A percentile compares a stretch with the other conserved stretches of the same genome.
These are phyloP conservation scores for Lactarius deliciosus DNA, from an alignment of 768 basidiomycete species.

Conservation along the genomic window DNA sequence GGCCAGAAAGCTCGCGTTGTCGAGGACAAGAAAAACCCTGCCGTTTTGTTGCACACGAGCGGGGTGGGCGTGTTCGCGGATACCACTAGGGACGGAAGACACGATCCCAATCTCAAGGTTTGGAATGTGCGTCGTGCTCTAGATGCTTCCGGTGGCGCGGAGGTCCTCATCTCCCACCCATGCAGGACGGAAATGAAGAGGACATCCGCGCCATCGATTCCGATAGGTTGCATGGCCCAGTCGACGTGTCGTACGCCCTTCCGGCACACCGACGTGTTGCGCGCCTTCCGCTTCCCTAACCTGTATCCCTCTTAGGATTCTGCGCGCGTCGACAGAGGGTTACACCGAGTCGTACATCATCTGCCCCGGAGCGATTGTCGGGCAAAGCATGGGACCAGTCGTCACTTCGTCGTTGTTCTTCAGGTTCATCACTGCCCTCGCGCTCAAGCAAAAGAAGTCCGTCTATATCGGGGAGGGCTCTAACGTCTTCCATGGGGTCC, in stretches of 20 bases:
- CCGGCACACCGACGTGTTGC: background rate
- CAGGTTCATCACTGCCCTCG: background rate
- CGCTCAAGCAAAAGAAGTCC: background rate
- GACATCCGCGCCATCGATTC: conserved; percentile 21
- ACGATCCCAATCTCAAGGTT: conserved; percentile 2
- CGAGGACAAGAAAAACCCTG: conserved; percentile 3
- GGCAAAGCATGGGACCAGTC: background rate
- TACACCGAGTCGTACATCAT: conserved; percentile 17
- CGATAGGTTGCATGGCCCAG: conserved; percentile 21
- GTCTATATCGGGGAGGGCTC: background rate
- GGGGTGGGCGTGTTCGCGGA: conserved; percentile 18
- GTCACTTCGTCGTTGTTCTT: conserved; percentile 1
- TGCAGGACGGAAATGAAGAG: conserved; percentile 15
- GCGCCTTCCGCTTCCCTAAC: background rate
- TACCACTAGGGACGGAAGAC: conserved; percentile 8
- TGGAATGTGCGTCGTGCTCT: conserved; percentile 16
- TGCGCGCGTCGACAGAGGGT: background rate
- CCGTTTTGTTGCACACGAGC: conserved; percentile 21
- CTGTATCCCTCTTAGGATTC: background rate
- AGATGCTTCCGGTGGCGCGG: background rate
- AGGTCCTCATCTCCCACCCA: background rate
- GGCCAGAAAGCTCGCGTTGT: conserved; percentile 19
- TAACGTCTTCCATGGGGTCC: background rate
- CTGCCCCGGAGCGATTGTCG: conserved; percentile 15
- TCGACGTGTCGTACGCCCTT: conserved; percentile 17